Evolutionary conservation across 768 basidiomycete genomes (phyloP), one percentile per base, ranked within the genome.

Genomic region (Epithele typhae): DNA sequence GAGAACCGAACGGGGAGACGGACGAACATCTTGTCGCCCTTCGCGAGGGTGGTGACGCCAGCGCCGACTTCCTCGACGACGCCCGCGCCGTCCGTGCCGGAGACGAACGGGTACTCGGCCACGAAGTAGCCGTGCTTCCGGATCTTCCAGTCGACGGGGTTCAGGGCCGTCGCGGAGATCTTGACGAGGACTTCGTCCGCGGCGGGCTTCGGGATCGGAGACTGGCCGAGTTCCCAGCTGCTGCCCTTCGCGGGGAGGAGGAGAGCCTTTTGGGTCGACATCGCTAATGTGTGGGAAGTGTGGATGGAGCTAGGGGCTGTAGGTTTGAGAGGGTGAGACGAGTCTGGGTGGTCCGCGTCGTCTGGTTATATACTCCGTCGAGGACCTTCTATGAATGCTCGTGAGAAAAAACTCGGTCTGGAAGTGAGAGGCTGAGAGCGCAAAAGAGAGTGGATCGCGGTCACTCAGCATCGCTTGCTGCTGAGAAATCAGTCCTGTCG

Each of bases 141-240:
- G 22, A 78, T 66, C 56, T 76, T 77, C 61, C 75, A 76, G 49
- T 81, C 79, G 14, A 70, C 67, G 2, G 79, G 79, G 49, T 81
- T 79, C 39, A 79, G 60, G 2, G 74, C 69, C 0, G 74, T 68
- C 3, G 78, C 66, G 35, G 67, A 61, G 43, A 78, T 58, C 56
- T 70, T 71, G 55, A 79, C 59, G 35, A 79, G 67, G 25, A 79
- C 56, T 53, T 78, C 75, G 40, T 71, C 72, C 4, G 71, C 67
- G 11, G 72, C 70, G 4, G 77, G 77, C n/a, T 59, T 61, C 12
- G 67, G 71, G 8, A 75, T 43, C 23, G 25, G 25, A n/a, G 25
- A 22, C 21, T 45, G 35, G 30, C 10, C 15, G 23, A 51, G 24
- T 1, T 14, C 19, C 45, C 45, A 55, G 8, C 23, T 27, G 15